Evolutionary conservation across 2,329 filamentous ascomycete genomes (phyloP).

Genomic region (Cercospora brassicicola): DNA sequence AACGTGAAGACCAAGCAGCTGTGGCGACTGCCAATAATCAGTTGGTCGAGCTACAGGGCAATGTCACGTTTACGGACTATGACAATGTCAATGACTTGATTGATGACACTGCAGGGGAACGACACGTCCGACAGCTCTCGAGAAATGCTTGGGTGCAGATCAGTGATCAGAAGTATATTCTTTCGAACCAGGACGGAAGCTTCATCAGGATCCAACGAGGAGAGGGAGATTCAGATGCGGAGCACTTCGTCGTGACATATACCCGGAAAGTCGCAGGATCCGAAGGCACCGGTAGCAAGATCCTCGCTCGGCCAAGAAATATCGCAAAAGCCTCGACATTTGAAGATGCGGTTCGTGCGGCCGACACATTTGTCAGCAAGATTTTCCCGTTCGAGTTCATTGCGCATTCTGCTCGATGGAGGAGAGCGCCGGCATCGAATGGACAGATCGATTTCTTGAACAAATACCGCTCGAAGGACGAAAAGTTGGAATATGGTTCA

Average conservation of each 20-base stretch:
- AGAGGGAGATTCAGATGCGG: constrained; percentile 32
- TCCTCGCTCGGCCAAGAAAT: constrained; percentile 67
- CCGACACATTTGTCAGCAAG: constrained; percentile 61
- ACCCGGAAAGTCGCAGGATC: constrained; percentile 42
- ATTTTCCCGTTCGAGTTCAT: constrained; percentile 60
- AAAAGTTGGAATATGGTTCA: constrained; percentile 56
- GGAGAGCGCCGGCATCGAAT: constrained; percentile 61
- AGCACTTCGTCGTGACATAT: constrained; percentile 44
- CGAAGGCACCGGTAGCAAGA: constrained; percentile 44
- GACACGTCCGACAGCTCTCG: constrained; percentile 75
- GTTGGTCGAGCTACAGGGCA: constrained; percentile 39
- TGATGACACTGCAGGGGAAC: constrained; percentile 74
- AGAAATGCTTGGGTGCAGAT: constrained; percentile 80
- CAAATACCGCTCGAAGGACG: constrained; percentile 58
- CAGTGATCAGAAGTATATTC: constrained; percentile 67
- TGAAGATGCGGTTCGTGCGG: constrained; percentile 74
- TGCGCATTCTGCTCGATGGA: constrained; percentile 66
- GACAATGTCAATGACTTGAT: constrained; percentile 89
- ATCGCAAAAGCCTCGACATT: constrained; percentile 68
- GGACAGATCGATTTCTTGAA: constrained; percentile 69
- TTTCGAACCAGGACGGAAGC: constrained; percentile 62
- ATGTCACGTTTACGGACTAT: constrained; percentile 83
- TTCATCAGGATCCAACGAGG: constrained; percentile 56
- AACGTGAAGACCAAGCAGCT: constrained; percentile 42
- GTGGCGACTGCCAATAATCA: background rate